Percentiles rank a stretch among this genome's conserved stretches.
phyloP scores from a whole-genome alignment of 2,329 filamentous ascomycete genomes.

The Claviceps africana region DNA sequence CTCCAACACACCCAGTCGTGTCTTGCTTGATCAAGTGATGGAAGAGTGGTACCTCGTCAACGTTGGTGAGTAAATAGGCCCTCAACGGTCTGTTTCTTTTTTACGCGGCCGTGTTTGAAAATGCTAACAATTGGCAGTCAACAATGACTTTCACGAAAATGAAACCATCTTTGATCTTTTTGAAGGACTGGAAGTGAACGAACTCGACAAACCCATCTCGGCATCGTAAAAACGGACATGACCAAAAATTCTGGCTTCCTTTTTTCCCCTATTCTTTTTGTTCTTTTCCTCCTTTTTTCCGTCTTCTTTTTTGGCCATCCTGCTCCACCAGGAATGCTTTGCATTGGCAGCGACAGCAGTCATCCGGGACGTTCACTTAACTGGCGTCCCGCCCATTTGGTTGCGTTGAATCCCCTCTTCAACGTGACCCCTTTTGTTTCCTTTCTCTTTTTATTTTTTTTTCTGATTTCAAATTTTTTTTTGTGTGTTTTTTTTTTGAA shows the following conservation, averaged over 20 bases:
- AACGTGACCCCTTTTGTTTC: no score
- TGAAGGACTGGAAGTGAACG: slow-evolving; percentile 56
- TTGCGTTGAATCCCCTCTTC: background rate
- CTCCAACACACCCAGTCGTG: slow-evolving; percentile 58
- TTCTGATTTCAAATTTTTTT: slow-evolving; percentile 7
- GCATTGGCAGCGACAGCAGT: slow-evolving; percentile 5
- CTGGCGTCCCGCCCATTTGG: background rate
- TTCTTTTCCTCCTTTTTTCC: background rate
- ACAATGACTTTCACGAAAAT: slow-evolving; percentile 90
- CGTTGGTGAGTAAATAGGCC: slow-evolving; percentile 67
- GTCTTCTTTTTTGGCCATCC: background rate
- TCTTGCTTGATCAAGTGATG: slow-evolving; percentile 71
- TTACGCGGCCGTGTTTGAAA: no score
- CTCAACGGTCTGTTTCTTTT: background rate
- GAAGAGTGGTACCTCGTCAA: slow-evolving; percentile 89
- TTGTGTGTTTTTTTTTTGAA: slow-evolving; percentile 6
- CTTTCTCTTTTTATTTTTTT: no score
- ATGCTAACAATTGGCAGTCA: slow-evolving; percentile 41
- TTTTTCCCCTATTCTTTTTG: background rate
- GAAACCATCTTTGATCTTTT: slow-evolving; percentile 77
- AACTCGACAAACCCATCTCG: slow-evolving; percentile 34
- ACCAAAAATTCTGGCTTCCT: no score
- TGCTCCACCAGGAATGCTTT: slow-evolving; percentile 7
- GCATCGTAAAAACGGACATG: background rate
- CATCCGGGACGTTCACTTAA: slow-evolving; percentile 5